Percentiles rank a stretch among this genome's conserved stretches.
Evolutionary conservation across 352 stramenopile species (phyloP).

Genomic region (Hyaloperonospora brassicae): DNA sequence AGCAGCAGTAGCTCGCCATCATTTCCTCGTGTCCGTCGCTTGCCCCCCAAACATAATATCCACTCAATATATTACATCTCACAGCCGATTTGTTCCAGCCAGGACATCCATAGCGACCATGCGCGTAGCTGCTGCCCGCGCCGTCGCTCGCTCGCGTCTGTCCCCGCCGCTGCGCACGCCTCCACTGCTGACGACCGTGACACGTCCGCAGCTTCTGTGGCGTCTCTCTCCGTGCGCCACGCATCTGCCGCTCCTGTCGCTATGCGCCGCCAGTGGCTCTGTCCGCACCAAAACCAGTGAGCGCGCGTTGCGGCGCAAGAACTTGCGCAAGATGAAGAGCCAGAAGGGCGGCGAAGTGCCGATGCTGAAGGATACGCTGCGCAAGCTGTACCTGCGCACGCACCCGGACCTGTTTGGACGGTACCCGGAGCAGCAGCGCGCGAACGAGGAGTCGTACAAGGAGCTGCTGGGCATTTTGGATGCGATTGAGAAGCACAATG

Average conservation of each 20-base stretch:
- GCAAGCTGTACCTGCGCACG: constrained; percentile 76
- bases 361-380: constrained; percentile 66
- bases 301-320: constrained; percentile 57
- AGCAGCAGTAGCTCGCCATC: too few species aligned
- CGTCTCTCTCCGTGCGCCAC: constrained; percentile 2
- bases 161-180: constrained; percentile 9
- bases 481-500: constrained; percentile 71
- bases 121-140: constrained; percentile 7
- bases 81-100: neutral
- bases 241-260: constrained; percentile 20
- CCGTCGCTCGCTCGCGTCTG: constrained; percentile 2
- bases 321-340: constrained; percentile 74
- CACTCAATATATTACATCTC: too few species aligned
- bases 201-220: constrained; percentile 3
- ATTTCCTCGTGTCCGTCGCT: too few species aligned
- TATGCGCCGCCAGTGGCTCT: constrained; percentile 6
- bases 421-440: constrained; percentile 54
- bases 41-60: too few species aligned
- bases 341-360: constrained; percentile 42
- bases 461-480: constrained; percentile 74
- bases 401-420: constrained; percentile 70
- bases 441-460: constrained; percentile 73
- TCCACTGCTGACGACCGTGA: constrained; percentile 9
- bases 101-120: constrained; percentile 8
- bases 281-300: constrained; percentile 70